Conservation (phyloP, 2,329 filamentous ascomycete species). For the Verticillium longisporum region DNA sequence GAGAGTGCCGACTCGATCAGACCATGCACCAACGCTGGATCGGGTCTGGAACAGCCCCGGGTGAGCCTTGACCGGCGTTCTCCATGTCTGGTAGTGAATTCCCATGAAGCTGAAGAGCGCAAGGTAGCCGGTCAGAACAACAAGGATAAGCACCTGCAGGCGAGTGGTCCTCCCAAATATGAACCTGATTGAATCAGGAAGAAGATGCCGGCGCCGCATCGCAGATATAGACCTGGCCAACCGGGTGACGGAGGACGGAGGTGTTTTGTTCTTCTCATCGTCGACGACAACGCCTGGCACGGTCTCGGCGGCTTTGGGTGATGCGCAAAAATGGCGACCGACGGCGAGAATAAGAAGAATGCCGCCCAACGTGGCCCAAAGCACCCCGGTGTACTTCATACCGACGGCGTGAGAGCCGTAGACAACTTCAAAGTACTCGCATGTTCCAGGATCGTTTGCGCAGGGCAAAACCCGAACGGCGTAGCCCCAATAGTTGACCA, state of each 20-base stretch:
- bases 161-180: conserved; percentile 64
- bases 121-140: conserved; percentile 53
- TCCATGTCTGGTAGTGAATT: conserved; percentile 61
- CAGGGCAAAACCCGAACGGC: conserved; percentile 35
- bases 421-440: conserved; percentile 43
- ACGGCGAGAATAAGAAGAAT: conserved; percentile 36
- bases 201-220: conserved; percentile 35
- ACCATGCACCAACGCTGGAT: conserved; percentile 58
- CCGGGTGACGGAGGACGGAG: conserved; percentile 14
- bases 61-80: conserved; percentile 56
- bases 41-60: conserved; percentile 56
- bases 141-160: conserved; percentile 58
- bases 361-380: conserved; percentile 39
- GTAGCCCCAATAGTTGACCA: conserved; percentile 40
- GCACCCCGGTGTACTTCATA: conserved; percentile 42
- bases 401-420: conserved; percentile 40
- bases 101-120: conserved; percentile 63
- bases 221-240: conserved; percentile 26
- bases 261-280: conserved; percentile 6
- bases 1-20: conserved; percentile 61
- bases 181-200: conserved; percentile 49
- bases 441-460: conserved; percentile 37
- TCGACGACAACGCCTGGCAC: conserved; percentile 10
- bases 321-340: conserved; percentile 15
- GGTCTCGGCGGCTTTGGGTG: conserved; percentile 1